Conservation (phyloP, 768 basidiomycete genomes). For the Mycena chlorophos region DNA sequence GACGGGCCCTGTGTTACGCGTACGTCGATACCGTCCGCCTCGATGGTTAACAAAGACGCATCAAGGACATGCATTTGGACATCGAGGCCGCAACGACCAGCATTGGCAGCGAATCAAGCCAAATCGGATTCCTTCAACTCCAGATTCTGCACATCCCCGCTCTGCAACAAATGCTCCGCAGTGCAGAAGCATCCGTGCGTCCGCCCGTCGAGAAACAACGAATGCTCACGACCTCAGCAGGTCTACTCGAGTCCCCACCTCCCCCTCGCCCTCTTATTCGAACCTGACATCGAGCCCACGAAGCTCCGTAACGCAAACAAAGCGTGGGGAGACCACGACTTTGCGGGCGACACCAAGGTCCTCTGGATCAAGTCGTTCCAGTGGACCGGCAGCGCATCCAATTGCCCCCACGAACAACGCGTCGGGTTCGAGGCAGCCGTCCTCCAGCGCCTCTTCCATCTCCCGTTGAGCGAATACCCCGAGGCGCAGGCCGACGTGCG, state of each 20-base stretch:
- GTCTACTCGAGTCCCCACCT: no score
- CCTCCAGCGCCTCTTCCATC: no score
- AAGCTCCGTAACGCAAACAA: not conserved
- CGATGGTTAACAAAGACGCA: not conserved
- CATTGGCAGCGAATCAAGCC: not conserved
- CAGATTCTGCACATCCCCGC: not conserved
- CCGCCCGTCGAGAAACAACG: not conserved
- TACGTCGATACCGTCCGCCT: not conserved
- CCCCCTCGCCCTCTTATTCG: not conserved
- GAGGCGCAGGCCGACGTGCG: no score
- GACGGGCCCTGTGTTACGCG: not conserved
- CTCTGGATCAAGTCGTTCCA: not conserved
- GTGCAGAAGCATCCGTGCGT: not conserved
- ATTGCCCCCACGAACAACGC: not conserved
- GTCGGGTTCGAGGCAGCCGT: no score
- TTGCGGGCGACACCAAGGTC: not conserved
- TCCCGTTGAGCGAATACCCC: no score
- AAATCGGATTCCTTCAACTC: not conserved
- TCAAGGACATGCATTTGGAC: not conserved
- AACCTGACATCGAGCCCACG: not conserved
- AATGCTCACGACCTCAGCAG: no score
- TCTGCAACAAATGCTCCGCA: not conserved
- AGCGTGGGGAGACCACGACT: not conserved
- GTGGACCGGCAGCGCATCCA: no score
- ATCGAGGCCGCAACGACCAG: not conserved